A percentile compares a stretch with the other conserved stretches of the same genome.
Conservation (phyloP, 1,284 basidiomycete species). For the Ustilago cynodontis region DNA sequence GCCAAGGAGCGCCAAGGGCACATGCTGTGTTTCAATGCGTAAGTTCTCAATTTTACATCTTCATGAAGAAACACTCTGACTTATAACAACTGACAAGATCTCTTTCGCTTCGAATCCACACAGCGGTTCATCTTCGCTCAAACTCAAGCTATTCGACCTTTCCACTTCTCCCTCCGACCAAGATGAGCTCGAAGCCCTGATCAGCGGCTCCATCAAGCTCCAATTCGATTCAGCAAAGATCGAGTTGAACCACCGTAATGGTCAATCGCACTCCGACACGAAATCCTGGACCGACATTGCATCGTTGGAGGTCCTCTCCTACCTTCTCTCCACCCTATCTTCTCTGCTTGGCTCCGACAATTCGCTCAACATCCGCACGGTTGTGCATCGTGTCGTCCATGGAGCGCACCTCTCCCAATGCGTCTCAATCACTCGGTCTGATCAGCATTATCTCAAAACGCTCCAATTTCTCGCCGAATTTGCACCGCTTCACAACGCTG, state of each 20-base stretch:
- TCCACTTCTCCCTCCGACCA: background rate
- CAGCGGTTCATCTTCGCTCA: conserved; percentile 47
- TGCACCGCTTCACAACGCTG: conserved; percentile 43
- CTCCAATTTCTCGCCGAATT: conserved; percentile 25
- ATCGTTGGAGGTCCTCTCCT: background rate
- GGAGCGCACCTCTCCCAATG: conserved; percentile 28
- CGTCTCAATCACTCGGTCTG: conserved; percentile 10
- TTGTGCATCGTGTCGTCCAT: conserved; percentile 42
- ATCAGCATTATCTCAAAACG: conserved; percentile 14
- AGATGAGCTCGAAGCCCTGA: background rate
- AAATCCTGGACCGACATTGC: conserved; percentile 8
- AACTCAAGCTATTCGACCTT: conserved; percentile 35
- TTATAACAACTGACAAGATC: background rate
- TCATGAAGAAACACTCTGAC: background rate
- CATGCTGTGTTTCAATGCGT: conserved; percentile 14
- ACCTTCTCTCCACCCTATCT: background rate
- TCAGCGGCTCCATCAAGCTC: conserved; percentile 13
- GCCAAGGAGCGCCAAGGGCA: background rate
- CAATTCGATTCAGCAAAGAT: background rate
- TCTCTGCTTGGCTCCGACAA: background rate
- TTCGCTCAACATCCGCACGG: conserved; percentile 9
- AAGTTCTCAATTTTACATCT: background rate
- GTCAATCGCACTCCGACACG: background rate
- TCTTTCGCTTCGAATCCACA: background rate
- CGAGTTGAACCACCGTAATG: background rate